Evolutionary conservation across 805 yeast species (phyloP).

Genomic region (Myxozyma udenii): DNA sequence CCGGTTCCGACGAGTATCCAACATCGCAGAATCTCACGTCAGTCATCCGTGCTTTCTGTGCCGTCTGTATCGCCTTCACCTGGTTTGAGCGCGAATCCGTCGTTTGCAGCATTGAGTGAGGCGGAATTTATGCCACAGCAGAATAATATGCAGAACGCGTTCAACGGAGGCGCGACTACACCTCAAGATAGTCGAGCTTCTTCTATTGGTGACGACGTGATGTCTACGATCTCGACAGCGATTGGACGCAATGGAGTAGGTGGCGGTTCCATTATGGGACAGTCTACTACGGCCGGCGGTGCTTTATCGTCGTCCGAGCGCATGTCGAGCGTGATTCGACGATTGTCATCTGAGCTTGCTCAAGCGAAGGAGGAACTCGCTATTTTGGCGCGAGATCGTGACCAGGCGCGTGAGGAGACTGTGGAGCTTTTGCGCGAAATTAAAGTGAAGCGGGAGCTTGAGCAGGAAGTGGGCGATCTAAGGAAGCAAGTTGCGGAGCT

Average conservation of each 20-base stretch:
- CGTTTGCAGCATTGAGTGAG: constrained; percentile 27
- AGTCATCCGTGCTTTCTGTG: not conserved
- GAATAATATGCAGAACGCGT: constrained; percentile 11
- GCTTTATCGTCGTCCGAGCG: constrained; percentile 58
- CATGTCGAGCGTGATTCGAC: constrained; percentile 70
- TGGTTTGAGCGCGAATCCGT: constrained; percentile 11
- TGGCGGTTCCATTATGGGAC: not conserved
- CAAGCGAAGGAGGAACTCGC: constrained; percentile 62
- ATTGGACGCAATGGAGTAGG: constrained; percentile 22
- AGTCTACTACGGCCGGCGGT: not conserved
- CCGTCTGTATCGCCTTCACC: constrained; percentile 9
- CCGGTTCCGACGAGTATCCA: constrained; percentile 17
- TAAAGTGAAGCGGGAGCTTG: constrained; percentile 16
- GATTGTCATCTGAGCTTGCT: constrained; percentile 73
- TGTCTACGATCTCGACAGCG: constrained; percentile 23
- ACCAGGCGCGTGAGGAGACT: constrained; percentile 65
- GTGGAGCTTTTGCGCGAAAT: constrained; percentile 48
- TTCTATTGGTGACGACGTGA: constrained; percentile 10
- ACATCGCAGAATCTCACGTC: constrained; percentile 17
- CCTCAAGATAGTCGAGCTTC: not conserved
- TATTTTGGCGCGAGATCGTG: constrained; percentile 55
- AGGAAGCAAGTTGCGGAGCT: constrained; percentile 39
- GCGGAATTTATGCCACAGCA: constrained; percentile 10
- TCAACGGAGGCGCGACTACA: not conserved
- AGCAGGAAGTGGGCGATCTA: constrained; percentile 50